Evolutionary conservation across 2,329 filamentous ascomycete genomes (phyloP).

Genomic region (Cladorrhinum sp.): DNA sequence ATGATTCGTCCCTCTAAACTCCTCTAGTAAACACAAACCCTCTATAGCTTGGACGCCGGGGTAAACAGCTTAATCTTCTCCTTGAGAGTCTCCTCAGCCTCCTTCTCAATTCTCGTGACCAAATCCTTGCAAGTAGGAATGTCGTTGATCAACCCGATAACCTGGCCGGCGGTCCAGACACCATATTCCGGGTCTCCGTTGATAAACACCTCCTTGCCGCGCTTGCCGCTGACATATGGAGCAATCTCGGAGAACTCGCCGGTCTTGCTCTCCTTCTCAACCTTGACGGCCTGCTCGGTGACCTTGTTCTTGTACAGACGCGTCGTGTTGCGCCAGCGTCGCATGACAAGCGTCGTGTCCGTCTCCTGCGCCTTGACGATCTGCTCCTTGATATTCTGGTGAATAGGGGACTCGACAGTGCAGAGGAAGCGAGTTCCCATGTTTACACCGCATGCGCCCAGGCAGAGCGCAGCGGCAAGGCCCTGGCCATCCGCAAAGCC

Average conservation of each 20-base stretch:
- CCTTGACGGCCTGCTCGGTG: slow-evolving; percentile 70
- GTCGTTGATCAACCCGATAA: slow-evolving; percentile 84
- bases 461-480: slow-evolving; percentile 80
- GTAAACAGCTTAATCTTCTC: slow-evolving; percentile 38
- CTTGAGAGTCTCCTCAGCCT: slow-evolving; percentile 65
- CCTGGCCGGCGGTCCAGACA: slow-evolving; percentile 96
- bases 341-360: slow-evolving; percentile 82
- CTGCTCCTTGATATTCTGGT: slow-evolving; percentile 87
- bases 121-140: slow-evolving; percentile 72
- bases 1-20: neutral
- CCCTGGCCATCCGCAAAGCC: slow-evolving; percentile 95
- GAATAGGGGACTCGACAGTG: slow-evolving; percentile 88
- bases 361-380: slow-evolving; percentile 88
- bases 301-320: slow-evolving; percentile 90
- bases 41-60: slow-evolving; percentile 25
- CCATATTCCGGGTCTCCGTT: slow-evolving; percentile 90
- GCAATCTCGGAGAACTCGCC: slow-evolving; percentile 90
- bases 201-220: slow-evolving; percentile 85
- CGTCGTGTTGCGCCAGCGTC: slow-evolving; percentile 90
- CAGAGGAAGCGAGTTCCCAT: slow-evolving; percentile 99
- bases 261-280: slow-evolving; percentile 77
- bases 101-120: slow-evolving; percentile 70
- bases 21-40: neutral
- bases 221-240: slow-evolving; percentile 82
- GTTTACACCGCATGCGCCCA: slow-evolving; percentile 93